Conservation (phyloP, 2,329 filamentous ascomycete genomes). For the Fusarium denticulatum region DNA sequence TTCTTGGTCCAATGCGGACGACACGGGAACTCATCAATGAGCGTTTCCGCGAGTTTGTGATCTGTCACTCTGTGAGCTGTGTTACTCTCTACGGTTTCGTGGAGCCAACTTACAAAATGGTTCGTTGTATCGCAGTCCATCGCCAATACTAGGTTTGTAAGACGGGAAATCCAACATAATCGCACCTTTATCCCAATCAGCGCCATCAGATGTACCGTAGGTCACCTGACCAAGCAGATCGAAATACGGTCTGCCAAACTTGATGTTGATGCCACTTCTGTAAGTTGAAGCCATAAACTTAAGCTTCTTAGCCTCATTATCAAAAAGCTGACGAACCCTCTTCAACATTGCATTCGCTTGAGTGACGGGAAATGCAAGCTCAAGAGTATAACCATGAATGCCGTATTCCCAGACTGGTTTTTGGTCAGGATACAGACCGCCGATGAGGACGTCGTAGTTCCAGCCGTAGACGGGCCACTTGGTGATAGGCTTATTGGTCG, state of each 20-base stretch:
- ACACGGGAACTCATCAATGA: neutral
- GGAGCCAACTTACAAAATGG: fast-evolving
- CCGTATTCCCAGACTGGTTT: neutral
- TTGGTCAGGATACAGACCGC: neutral
- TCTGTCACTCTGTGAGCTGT: neutral
- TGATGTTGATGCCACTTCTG: conserved; percentile 1
- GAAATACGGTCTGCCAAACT: neutral
- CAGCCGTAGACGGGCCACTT: conserved; percentile 1
- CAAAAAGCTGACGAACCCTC: neutral
- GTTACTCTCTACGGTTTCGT: too few relatives aligned
- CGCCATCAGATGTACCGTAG: neutral
- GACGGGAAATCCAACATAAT: conserved; percentile 1
- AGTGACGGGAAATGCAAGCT: neutral
- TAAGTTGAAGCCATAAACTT: neutral
- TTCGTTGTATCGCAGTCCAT: neutral
- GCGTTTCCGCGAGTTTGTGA: neutral
- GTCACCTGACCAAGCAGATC: neutral
- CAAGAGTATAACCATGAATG: neutral
- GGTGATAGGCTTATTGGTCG: neutral
- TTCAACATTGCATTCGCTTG: neutral
- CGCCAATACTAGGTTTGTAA: neutral
- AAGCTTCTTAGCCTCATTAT: neutral
- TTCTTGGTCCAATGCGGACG: conserved; percentile 8
- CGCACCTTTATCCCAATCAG: neutral
- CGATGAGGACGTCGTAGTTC: conserved; percentile 10